These are phyloP conservation scores for Neopestalotiopsis rosae DNA, from an alignment of 2,329 filamentous ascomycete genomes.

Conservation along the genomic window DNA sequence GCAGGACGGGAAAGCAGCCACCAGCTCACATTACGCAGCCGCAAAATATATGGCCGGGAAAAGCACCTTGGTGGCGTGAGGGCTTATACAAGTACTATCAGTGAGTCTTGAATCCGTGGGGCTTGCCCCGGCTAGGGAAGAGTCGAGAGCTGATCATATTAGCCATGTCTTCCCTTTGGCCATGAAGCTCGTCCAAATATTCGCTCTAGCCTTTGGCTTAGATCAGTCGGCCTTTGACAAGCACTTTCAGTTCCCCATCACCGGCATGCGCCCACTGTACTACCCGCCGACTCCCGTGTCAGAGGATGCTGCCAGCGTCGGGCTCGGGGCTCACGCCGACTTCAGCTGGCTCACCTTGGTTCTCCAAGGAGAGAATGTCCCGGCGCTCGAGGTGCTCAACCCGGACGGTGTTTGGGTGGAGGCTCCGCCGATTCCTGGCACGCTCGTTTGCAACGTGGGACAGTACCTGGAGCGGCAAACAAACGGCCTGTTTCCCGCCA, in stretches of 20 bases:
- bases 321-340: constrained; percentile 47
- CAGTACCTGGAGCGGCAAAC: constrained; percentile 47
- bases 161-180: constrained; percentile 34
- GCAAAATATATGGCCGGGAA: constrained; percentile 40
- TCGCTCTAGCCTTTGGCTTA: constrained; percentile 45
- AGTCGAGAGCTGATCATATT: not conserved
- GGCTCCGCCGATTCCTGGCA: constrained; percentile 38
- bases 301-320: constrained; percentile 32
- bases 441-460: constrained; percentile 46
- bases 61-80: constrained; percentile 38
- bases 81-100: constrained; percentile 41
- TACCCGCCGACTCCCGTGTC: constrained; percentile 41
- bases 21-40: constrained; percentile 33
- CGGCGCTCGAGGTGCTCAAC: constrained; percentile 45
- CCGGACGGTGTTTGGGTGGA: constrained; percentile 46
- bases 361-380: constrained; percentile 34
- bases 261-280: constrained; percentile 45
- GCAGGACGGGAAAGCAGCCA: constrained; percentile 30
- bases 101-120: not conserved
- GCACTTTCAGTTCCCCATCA: constrained; percentile 44
- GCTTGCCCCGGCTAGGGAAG: too few species aligned
- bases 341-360: constrained; percentile 49
- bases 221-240: constrained; percentile 43
- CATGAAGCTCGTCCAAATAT: constrained; percentile 37
- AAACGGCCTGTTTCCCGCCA: constrained; percentile 43